Evolutionary conservation across 1,284 basidiomycete species (phyloP).

Genomic region (Apiotrichum veenhuisii): DNA sequence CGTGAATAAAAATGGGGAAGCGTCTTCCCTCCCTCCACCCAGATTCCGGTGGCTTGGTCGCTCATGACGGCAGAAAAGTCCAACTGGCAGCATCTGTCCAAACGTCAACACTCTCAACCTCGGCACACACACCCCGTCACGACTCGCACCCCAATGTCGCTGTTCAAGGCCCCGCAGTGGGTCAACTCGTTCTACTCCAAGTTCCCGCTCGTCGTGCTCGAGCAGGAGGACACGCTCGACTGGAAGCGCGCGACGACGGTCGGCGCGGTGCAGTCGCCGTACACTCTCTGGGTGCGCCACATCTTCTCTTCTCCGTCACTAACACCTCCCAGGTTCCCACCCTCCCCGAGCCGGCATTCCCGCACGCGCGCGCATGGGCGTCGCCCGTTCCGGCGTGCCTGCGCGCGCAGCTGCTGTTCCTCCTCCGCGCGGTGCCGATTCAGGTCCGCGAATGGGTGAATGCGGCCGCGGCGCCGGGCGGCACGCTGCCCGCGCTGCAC

Average conservation of each 20-base stretch:
- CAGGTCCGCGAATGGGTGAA: conserved; percentile 36
- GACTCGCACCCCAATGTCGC: not conserved
- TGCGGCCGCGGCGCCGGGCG: conserved; percentile 32
- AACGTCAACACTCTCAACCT: too few species aligned
- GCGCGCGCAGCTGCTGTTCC: conserved; percentile 41
- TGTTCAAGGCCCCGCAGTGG: conserved; percentile 39
- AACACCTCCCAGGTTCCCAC: conserved; percentile 21
- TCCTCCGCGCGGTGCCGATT: conserved; percentile 32
- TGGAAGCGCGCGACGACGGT: conserved; percentile 19
- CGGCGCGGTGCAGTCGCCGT: conserved; percentile 11
- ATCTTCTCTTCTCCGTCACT: not conserved
- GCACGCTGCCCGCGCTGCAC: conserved; percentile 33
- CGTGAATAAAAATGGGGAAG: too few species aligned
- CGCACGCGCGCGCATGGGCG: conserved; percentile 31
- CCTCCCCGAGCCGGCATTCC: conserved; percentile 8
- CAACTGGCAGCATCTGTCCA: too few species aligned
- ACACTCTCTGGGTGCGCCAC: conserved; percentile 26
- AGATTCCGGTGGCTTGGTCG: too few species aligned
- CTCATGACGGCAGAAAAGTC: too few species aligned
- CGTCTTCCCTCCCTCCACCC: too few species aligned
- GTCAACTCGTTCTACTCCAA: conserved; percentile 38
- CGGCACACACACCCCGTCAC: too few species aligned
- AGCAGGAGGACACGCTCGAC: conserved; percentile 37
- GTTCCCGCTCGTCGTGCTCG: conserved; percentile 44
- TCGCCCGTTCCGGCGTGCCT: conserved; percentile 34